Base-by-base conservation (phyloP, 176 grass and related monocot species). In the Eragrostis curvula region DNA sequence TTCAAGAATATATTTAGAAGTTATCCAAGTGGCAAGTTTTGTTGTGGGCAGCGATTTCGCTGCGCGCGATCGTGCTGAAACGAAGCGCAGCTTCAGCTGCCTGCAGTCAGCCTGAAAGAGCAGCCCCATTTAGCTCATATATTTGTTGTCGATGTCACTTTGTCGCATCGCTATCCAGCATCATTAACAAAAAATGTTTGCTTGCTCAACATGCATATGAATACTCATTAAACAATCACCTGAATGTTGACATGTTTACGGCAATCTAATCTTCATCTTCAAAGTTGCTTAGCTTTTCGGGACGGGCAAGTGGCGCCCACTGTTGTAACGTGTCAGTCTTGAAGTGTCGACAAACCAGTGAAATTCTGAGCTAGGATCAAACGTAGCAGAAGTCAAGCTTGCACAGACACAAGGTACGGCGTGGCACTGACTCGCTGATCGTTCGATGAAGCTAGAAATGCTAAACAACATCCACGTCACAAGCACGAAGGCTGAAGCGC, bases 1-100 rank as follows among this genome's bases (percentile, higher is more conserved):
- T 15, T 6, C 7, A 18, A 63, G 57, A 53, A 20, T n/a, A 48
- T 1, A 32, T 24, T 51, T 14, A 51, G 25, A 8, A 59, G n/a
- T 68, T 27, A 24, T 12, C 52, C 39, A 20, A 16, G 21, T 28
- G 23, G 40, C 16, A 81, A 69, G 43, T 47, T 81, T 81, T 70
- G 66, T 28, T 28, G 36, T 58, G 61, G 10, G 32, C 32, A 36
- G 32, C 32, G 32, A 36, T 36, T 36, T 36, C 32, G 32, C 32
- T 2, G 32, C 32, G 32, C 32, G 32, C 32, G 32, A 36, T 36
- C 32, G 32, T 36, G 32, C 32, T 36, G 32, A 36, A 4, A 36
- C 32, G 32, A 36, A 36, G 32, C 32, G 32, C 32, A 36, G 32
- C 3, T 36, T 36, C 32, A 36, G 32, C 32, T 36, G 32, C 32